Conservation (phyloP, 306 rosid species). For the Casuarina cunninghamiana region DNA sequence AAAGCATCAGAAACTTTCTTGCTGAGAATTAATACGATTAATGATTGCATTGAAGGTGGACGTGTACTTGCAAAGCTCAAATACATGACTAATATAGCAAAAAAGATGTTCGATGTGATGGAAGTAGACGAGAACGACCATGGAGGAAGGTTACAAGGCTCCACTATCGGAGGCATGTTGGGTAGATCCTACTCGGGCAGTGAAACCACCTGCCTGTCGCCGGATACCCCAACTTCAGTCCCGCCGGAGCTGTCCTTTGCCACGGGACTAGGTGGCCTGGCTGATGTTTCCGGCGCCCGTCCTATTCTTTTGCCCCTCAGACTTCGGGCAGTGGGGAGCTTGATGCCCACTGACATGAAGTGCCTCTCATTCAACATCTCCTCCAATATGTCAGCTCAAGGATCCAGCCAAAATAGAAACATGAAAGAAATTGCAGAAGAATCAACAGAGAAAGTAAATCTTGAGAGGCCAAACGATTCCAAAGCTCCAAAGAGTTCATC, state of each 20-base stretch:
- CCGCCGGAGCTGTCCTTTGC: constrained; percentile 9
- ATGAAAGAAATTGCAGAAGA: background rate
- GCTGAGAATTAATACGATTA: background rate
- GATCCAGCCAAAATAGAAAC: background rate
- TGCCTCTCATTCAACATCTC: constrained; percentile 16
- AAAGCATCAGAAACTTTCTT: background rate
- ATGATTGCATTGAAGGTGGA: constrained; percentile 10
- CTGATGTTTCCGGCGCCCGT: background rate
- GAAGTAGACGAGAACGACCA: constrained; percentile 33
- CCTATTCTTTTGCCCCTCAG: constrained; percentile 27
- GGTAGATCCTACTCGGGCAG: constrained; percentile 13
- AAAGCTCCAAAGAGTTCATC: background rate
- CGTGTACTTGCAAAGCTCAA: constrained; percentile 26
- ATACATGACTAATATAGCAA: constrained; percentile 26
- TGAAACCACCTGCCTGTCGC: constrained; percentile 12
- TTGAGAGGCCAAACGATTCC: constrained; percentile 13
- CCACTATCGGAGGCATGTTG: constrained; percentile 13
- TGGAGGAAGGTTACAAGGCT: background rate
- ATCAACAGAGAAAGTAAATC: background rate
- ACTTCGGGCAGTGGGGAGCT: constrained; percentile 24
- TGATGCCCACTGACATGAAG: constrained; percentile 22
- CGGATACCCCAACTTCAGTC: constrained; percentile 21
- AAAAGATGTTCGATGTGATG: constrained; percentile 25
- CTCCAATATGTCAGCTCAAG: background rate
- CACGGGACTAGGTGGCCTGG: background rate